Conservation (phyloP, 2,329 filamentous ascomycete genomes). For the Penicillium sp. region DNA sequence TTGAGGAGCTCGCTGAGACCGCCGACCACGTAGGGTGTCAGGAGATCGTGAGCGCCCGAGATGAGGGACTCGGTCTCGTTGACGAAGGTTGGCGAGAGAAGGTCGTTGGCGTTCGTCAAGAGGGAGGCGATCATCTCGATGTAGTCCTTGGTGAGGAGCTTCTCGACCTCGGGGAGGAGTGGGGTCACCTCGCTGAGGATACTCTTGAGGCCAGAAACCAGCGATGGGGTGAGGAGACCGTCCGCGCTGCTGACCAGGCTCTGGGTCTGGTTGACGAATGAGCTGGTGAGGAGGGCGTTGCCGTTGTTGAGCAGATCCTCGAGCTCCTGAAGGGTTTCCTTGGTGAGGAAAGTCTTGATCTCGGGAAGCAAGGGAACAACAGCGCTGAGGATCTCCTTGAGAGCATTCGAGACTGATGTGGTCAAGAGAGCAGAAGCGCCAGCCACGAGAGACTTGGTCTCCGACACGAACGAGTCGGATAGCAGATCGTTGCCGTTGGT, state of each 20-base stretch:
- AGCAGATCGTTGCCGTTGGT: conserved; percentile 16
- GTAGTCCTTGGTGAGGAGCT: conserved; percentile 20
- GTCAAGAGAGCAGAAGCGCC: conserved; percentile 17
- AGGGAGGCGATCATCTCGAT: conserved; percentile 11
- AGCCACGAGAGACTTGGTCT: conserved; percentile 16
- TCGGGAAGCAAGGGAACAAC: conserved; percentile 18
- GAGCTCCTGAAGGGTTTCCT: conserved; percentile 5
- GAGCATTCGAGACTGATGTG: conserved; percentile 8
- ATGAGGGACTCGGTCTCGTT: conserved; percentile 22
- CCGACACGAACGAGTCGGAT: conserved; percentile 1
- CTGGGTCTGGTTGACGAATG: conserved; percentile 17
- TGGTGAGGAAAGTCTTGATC: conserved; percentile 15
- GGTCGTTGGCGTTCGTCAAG: conserved; percentile 22
- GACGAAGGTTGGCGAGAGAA: conserved; percentile 22
- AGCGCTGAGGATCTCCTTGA: conserved; percentile 23
- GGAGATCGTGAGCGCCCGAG: conserved; percentile 19
- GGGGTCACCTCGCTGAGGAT: conserved; percentile 14
- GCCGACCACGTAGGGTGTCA: conserved; percentile 18
- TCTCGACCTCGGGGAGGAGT: conserved; percentile 17
- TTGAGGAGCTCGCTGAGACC: conserved; percentile 24
- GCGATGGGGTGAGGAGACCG: conserved; percentile 16
- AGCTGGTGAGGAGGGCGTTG: conserved; percentile 10
- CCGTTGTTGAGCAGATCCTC: conserved; percentile 9
- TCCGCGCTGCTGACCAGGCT: conserved; percentile 16
- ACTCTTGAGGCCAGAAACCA: conserved; percentile 16